A percentile compares a stretch with the other conserved stretches of the same genome.
Evolutionary conservation across 345 rosid genomes (phyloP).

Genomic region (Boechera stricta): DNA sequence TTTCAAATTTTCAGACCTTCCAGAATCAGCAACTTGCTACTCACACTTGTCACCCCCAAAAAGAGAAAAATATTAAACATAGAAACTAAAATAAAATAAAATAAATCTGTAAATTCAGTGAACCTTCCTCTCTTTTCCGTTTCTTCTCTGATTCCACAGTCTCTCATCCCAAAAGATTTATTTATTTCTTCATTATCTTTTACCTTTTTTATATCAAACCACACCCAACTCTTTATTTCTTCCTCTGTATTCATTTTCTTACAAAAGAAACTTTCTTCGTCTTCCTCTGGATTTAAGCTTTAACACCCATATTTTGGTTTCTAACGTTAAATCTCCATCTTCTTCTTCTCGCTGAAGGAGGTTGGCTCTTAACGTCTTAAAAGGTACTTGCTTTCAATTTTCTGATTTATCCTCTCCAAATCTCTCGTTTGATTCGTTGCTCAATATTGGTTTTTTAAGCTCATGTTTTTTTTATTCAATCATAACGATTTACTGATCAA

Average conservation of each 20-base stretch:
- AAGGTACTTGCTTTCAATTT: slow-evolving; percentile 23
- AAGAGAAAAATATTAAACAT: background rate
- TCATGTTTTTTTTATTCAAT: background rate
- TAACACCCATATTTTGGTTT: slow-evolving; percentile 7
- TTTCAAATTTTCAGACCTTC: slow-evolving; percentile 33
- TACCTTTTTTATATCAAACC: slow-evolving; percentile 25
- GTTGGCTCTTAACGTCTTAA: background rate
- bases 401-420: slow-evolving; percentile 11
- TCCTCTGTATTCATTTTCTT: slow-evolving; percentile 29
- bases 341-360: background rate
- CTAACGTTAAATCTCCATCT: background rate
- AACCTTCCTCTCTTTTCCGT: slow-evolving; percentile 45
- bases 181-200: slow-evolving; percentile 34
- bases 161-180: slow-evolving; percentile 31
- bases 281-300: slow-evolving; percentile 7
- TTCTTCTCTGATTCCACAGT: slow-evolving; percentile 39
- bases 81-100: background rate
- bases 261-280: background rate
- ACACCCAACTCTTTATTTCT: slow-evolving; percentile 14
- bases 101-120: slow-evolving; percentile 46
- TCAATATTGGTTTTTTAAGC: background rate
- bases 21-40: slow-evolving; percentile 46
- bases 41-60: slow-evolving; percentile 45
- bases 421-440: background rate
- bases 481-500: background rate